Base-by-base conservation (phyloP, 225 moss, liverwort and hornwort genomes). In the Marchantia paleacea region DNA sequence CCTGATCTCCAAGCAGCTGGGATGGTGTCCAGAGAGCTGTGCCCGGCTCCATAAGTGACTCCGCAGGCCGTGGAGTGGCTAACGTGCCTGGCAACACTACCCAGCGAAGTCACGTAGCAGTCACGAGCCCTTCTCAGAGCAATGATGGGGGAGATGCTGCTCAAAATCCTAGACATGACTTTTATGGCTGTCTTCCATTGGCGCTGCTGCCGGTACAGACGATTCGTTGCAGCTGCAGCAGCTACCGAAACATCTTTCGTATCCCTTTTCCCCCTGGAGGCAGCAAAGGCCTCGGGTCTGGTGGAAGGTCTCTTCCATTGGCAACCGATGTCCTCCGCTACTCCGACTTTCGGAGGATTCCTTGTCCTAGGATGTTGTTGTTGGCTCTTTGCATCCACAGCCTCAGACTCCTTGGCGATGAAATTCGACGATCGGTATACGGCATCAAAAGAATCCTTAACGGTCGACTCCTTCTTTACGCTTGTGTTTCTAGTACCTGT, bases 31-130 rank as follows among this genome's bases (percentile, higher is more conserved):
- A 63, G 0, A n/a, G 62, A 62, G n/a, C 3, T 20, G 10, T 64
- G 60, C 14, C 77, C 77, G 20, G 61, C 62, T 62, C 77, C 77
- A 62, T 61, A 77, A 10, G 62, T 49, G 8, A 49, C 60, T 47
- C 61, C 77, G 57, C 60, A 64, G 25, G 77, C 77, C 11, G 77
- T 49, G n/a, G 62, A 47, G 47, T 57, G 29, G 61, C 18, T 62
- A 0, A 77, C 0, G 11, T 63, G 60, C 47, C 26, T 30, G 1
- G 77, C 60, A 1, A 61, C 12, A 62, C 57, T 62, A 0, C 18
- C 77, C 39, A 77, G n/a, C 49, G 63, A 61, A 10, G 25, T 77
- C 47, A 77, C 77, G 19, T 77, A 77, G 22, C 77, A 22, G 6
- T 77, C 77, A 6, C 77, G 50, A 7, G 61, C 77, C 30, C 15